Evolutionary conservation across 116 monocot species (phyloP).

Genomic region (Phalaenopsis hybrid): DNA sequence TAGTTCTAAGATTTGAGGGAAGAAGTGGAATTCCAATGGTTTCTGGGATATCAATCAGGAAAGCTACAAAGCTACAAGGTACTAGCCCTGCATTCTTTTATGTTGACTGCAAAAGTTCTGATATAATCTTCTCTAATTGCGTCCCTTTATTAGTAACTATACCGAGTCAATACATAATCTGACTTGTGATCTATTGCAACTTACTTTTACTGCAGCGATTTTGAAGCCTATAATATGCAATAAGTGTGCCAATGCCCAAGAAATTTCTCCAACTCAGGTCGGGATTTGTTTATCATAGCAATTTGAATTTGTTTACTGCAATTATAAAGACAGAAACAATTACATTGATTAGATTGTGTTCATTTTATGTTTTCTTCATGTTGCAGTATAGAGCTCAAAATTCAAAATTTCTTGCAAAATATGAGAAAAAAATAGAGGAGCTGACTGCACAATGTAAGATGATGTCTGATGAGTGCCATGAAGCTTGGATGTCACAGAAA

Average conservation of each 20-base stretch:
- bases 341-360: background rate
- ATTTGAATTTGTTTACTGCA: background rate
- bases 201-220: slow-evolving; percentile 16
- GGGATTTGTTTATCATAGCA: slow-evolving; percentile 3
- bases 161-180: background rate
- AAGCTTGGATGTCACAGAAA: slow-evolving; percentile 64
- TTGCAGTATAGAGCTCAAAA: slow-evolving; percentile 44
- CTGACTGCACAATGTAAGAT: slow-evolving; percentile 47
- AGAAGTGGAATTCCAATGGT: slow-evolving; percentile 49
- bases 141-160: background rate
- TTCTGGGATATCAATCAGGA: slow-evolving; percentile 66
- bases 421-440: slow-evolving; percentile 70
- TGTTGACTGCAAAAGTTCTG: background rate
- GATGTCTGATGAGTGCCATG: slow-evolving; percentile 74
- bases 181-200: background rate
- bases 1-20: slow-evolving; percentile 53
- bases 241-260: slow-evolving; percentile 52
- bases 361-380: background rate
- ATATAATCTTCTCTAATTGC: background rate
- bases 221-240: slow-evolving; percentile 33
- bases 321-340: background rate
- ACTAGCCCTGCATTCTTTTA: background rate
- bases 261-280: slow-evolving; percentile 51
- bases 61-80: slow-evolving; percentile 41
- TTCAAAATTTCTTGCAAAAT: slow-evolving; percentile 37